A percentile compares a stretch with the other conserved stretches of the same genome.
Evolutionary conservation across 768 basidiomycete genomes (phyloP).

Genomic region (Butyriboletus loyo): DNA sequence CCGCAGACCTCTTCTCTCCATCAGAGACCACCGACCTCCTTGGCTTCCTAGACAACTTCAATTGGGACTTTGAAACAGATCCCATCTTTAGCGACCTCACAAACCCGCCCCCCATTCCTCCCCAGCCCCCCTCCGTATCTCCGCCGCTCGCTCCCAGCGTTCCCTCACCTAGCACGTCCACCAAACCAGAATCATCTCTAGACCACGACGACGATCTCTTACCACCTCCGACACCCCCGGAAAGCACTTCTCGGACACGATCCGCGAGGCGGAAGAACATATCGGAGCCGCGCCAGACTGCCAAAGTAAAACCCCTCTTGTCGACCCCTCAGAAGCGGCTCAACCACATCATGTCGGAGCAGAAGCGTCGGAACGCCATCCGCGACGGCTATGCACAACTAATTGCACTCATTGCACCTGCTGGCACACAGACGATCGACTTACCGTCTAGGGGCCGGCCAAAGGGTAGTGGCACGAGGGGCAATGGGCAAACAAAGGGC

Average conservation of each 20-base stretch:
- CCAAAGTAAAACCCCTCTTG: constrained; percentile 60
- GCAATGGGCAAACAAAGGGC: constrained; percentile 71
- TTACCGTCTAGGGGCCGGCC: constrained; percentile 79
- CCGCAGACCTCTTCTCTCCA: constrained; percentile 74
- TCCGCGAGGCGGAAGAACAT: constrained; percentile 23
- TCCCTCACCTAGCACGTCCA: constrained; percentile 5
- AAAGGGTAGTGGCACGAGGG: constrained; percentile 68
- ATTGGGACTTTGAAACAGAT: constrained; percentile 58
- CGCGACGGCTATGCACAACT: constrained; percentile 87
- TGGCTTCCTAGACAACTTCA: constrained; percentile 80
- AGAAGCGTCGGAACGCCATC: constrained; percentile 90
- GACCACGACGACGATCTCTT: constrained; percentile 9
- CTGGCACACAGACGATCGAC: constrained; percentile 64
- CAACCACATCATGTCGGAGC: constrained; percentile 94
- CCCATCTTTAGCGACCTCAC: constrained; percentile 16
- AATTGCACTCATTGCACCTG: constrained; percentile 77
- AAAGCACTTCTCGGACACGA: constrained; percentile 11
- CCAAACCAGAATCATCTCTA: constrained; percentile 3
- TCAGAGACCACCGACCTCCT: constrained; percentile 77
- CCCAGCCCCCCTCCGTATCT: neutral
- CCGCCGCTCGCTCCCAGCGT: neutral
- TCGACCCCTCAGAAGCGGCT: constrained; percentile 84
- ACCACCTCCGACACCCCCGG: constrained; percentile 6
- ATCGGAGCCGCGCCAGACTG: constrained; percentile 24
- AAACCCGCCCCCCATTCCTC: constrained; percentile 2